Evolutionary conservation across 192 early-diverging fungal species (phyloP).

Genomic region (Coemansia sp.): DNA sequence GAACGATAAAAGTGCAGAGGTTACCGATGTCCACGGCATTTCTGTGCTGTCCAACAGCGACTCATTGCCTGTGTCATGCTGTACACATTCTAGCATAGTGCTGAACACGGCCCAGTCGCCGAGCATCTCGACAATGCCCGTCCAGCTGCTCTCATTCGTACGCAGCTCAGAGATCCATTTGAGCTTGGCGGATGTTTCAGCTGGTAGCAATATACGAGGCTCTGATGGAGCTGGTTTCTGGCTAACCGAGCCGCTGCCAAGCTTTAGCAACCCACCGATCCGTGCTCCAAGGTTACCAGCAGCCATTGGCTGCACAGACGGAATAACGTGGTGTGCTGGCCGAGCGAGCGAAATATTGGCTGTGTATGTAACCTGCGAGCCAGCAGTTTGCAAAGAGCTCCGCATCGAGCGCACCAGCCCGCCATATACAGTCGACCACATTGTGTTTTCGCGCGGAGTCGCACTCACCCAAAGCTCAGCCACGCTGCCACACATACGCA

Average conservation of each 20-base stretch:
- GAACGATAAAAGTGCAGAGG: slow-evolving; percentile 3
- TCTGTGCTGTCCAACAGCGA: too few relatives aligned
- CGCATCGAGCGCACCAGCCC: not conserved
- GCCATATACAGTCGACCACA: slow-evolving; percentile 9
- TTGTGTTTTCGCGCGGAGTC: not conserved
- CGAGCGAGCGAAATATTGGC: not conserved
- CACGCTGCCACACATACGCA: slow-evolving; percentile 13
- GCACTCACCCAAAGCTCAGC: slow-evolving; percentile 17
- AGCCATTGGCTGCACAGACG: not conserved
- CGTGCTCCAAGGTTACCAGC: slow-evolving; percentile 32
- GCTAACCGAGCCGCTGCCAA: not conserved
- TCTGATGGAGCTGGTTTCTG: not conserved
- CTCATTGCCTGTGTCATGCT: not conserved
- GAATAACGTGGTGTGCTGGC: not conserved
- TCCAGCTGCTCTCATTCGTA: slow-evolving; percentile 19
- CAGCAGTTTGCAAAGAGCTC: not conserved
- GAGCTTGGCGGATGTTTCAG: not conserved
- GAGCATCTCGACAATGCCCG: slow-evolving; percentile 25
- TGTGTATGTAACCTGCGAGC: not conserved
- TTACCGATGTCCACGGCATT: not conserved
- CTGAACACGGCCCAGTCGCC: slow-evolving; percentile 40
- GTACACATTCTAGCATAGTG: slow-evolving; percentile 13
- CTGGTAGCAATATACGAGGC: not conserved
- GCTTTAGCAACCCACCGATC: slow-evolving; percentile 40
- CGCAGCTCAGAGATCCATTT: slow-evolving; percentile 7